Evolutionary conservation across 371 early-diverging fungal species (phyloP).

Genomic region (Mucor velutinosus): DNA sequence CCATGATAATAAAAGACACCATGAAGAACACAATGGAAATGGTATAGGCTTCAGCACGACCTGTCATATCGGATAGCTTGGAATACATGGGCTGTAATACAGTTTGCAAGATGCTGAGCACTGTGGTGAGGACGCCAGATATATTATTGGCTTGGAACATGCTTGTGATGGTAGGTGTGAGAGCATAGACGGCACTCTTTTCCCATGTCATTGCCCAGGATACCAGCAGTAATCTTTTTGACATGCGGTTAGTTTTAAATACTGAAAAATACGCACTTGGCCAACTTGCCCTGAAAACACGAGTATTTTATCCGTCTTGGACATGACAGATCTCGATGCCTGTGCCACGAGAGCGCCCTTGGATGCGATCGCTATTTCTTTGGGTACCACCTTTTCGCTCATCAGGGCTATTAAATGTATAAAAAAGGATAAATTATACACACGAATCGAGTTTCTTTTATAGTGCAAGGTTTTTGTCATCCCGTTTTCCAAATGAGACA

Average conservation of each 20-base stretch:
- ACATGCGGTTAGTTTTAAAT: not conserved
- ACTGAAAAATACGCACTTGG: no score
- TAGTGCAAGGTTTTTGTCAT: not conserved
- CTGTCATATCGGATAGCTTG: constrained; percentile 49
- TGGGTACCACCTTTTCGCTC: not conserved
- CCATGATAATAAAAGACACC: constrained; percentile 38
- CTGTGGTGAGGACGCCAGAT: constrained; percentile 31
- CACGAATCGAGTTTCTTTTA: not conserved
- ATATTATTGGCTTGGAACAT: constrained; percentile 25
- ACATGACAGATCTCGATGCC: constrained; percentile 1
- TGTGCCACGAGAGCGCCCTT: constrained; percentile 1
- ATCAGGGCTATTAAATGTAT: not conserved
- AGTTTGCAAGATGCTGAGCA: constrained; percentile 42
- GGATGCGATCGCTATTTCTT: not conserved
- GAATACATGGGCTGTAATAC: constrained; percentile 51
- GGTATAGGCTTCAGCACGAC: constrained; percentile 41
- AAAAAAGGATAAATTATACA: not conserved
- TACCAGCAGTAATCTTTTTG: constrained; percentile 18
- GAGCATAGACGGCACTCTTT: constrained; percentile 18
- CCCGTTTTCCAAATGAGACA: not conserved
- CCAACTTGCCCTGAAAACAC: constrained; percentile 5
- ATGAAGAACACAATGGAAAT: constrained; percentile 41
- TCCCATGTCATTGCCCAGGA: constrained; percentile 41
- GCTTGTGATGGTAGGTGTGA: constrained; percentile 25
- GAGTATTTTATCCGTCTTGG: not conserved